Evolutionary conservation across 495 filamentous ascomycete species (phyloP), one percentile per base, ranked within the genome.

Genomic region (Cryomyces antarcticus): DNA sequence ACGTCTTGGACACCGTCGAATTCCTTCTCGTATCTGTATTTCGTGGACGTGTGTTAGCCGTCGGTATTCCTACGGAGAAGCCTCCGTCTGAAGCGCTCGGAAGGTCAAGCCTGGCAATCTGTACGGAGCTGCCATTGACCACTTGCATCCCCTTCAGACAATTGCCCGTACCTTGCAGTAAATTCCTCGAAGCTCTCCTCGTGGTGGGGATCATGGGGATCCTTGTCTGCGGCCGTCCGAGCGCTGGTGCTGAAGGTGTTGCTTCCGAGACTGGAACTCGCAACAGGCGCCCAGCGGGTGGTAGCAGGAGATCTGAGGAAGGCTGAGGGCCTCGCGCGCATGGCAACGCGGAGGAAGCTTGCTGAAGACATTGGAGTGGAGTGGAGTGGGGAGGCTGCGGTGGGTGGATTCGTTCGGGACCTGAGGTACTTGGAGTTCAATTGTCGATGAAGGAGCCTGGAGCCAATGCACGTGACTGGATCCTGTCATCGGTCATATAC

Each of bases 161-260:
- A 36, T 12, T 33, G 28, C 36, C 52, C 84, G 64, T 82, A 96
- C 89, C 89, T 85, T 54, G 86, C 82, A 64, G 81, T 84, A 65
- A 99, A 99, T 71, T 99, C 85, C 72, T 99, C 89, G 57, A 89
- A 99, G 56, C 75, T 94, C 77, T 99, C 76, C 51, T 80, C 89
- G 61, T 88, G 80, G 60, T 84, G 75, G 41, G 59, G 58, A 43
- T 52, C 53, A 41, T 59, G 54, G 28, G 47, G 39, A 31, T 57
- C 55, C 6, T 39, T 51, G 2, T 24, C 17, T 13, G 44, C 48
- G 31, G 43, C 11, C 17, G 52, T 46, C 13, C 40, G 47, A 9
- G 44, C 47, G n/a, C 34, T 51, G 28, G 45, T 50, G 17, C 52
- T 53, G 41, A 61, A 59, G 27, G 50, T 41, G 33, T 36, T 13